Evolutionary conservation across 768 basidiomycete species (phyloP), one percentile per base, ranked within the genome.

Genomic region (Psilocybe tampanensis): DNA sequence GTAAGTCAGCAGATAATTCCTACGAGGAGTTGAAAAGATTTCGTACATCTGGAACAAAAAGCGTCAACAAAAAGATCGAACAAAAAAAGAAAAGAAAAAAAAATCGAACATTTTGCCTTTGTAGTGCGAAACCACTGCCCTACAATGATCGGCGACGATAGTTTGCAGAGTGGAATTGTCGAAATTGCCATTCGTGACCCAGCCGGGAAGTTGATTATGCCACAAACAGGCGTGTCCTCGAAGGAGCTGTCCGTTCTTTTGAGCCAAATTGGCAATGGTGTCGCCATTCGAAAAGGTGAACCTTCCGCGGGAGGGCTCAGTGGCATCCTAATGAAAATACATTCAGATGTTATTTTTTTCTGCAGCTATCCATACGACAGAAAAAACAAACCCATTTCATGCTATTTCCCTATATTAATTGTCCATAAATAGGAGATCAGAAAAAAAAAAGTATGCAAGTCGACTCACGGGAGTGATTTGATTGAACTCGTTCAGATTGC

Each of bases 381-480:
- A 22, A 39, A n/a, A 22, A 19, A 57, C 70, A 33, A 57, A 79
- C 81, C 81, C 81, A 83, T 78, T 84, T 83, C 81, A 83, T 81
- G 57, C 74, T 76, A 62, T 82, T 82, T 18, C 71, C 70, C 70
- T 72, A 44, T 13, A 29, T 29, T 29, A 53, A 52, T 29, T 39
- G 13, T 3, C 21, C 9, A 33, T 45, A 26, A 49, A 45, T 6
- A 49, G 36, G 39, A 48, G 24, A 44, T 24, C 21, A 45, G 3
- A 22, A 4, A 29, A 21, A 22, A 4, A 29, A 21, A 17, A 8
- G 9, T 19, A 29, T 29, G 29, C 2, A 45, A 17, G 36, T 22
- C 42, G 19, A 54, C 65, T 41, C 44, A 70, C 80, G n/a, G 80
- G 75, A 2, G 80, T 81, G 52, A 82, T 68, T 63, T 80, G 79